Conservation (phyloP, 768 basidiomycete species). For the Filobasidium floriforme region DNA sequence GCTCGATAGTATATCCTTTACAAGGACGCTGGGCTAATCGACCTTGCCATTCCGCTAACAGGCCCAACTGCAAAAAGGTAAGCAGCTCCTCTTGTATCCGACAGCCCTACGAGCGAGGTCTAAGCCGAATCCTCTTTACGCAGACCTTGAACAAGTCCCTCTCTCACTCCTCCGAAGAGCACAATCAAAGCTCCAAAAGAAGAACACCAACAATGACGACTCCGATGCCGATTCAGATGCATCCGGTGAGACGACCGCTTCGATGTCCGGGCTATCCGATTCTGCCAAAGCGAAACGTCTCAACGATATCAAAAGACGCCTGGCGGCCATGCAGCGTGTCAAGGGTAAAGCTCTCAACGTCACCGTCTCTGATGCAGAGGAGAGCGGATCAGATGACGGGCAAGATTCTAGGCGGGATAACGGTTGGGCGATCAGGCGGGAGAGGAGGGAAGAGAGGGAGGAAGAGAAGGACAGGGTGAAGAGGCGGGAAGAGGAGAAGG, state of each 20-base stretch:
- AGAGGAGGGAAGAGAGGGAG: constrained; percentile 44
- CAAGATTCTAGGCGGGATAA: constrained; percentile 20
- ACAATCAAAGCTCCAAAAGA: constrained; percentile 50
- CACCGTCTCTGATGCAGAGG: constrained; percentile 28
- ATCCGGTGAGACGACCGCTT: constrained; percentile 14
- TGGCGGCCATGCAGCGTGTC: constrained; percentile 33
- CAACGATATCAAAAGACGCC: constrained; percentile 41
- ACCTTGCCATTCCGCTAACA: background rate
- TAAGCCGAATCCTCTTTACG: too few relatives aligned
- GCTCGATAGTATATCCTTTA: too few relatives aligned
- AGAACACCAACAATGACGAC: constrained; percentile 2
- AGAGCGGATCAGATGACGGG: constrained; percentile 41
- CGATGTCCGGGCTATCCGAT: constrained; percentile 16
- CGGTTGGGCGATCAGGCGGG: constrained; percentile 16
- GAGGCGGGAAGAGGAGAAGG: constrained; percentile 46
- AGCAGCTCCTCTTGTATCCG: background rate
- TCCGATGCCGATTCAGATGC: constrained; percentile 13
- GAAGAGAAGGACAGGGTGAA: constrained; percentile 49
- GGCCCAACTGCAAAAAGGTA: constrained; percentile 34
- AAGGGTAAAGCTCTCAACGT: constrained; percentile 47
- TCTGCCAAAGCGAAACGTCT: constrained; percentile 20
- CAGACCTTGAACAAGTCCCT: constrained; percentile 58
- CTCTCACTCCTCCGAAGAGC: constrained; percentile 61
- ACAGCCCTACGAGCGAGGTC: too few relatives aligned
- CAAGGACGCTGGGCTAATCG: too few relatives aligned